phyloP scores from a whole-genome alignment of 164 flowering plant genomes.

The Cinnamomum chago region DNA sequence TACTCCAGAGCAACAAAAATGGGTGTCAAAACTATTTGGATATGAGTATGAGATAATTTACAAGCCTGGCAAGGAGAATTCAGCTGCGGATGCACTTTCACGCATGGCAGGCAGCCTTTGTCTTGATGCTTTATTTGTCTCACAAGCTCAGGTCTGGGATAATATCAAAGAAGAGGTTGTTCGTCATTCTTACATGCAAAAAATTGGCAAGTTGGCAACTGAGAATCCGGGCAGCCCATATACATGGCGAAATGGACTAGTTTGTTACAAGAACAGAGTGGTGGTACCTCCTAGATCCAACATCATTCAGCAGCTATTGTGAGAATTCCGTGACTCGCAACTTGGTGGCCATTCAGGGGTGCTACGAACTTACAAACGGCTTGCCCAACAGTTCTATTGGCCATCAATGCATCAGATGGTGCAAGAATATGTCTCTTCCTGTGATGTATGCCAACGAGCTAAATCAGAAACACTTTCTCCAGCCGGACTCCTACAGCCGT shows the following conservation, averaged over 20 bases:
- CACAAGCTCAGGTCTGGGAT: background rate
- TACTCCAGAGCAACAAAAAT: background rate
- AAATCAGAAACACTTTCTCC: background rate
- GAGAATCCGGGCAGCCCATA: background rate
- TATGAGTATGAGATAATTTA: slow-evolving; percentile 6
- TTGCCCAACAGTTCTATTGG: slow-evolving; percentile 5
- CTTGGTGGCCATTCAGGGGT: background rate
- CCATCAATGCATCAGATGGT: slow-evolving; percentile 7
- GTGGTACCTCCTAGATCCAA: background rate
- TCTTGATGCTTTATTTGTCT: slow-evolving; percentile 2
- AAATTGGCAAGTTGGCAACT: background rate
- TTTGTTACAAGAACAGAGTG: background rate
- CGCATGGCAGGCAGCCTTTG: background rate
- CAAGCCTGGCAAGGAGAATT: background rate
- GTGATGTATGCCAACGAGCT: slow-evolving; percentile 1
- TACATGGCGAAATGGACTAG: background rate
- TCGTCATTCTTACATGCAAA: background rate
- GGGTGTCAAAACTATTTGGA: slow-evolving; percentile 2
- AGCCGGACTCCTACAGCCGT: slow-evolving; percentile 1
- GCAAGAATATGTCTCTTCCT: background rate
- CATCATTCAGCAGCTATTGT: background rate
- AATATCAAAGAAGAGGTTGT: background rate
- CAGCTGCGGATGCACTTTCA: background rate
- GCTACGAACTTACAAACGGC: background rate
- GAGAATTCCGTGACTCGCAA: background rate